Evolutionary conservation across 805 yeast genomes (phyloP).

Genomic region (Sporopachydermia lactativora): DNA sequence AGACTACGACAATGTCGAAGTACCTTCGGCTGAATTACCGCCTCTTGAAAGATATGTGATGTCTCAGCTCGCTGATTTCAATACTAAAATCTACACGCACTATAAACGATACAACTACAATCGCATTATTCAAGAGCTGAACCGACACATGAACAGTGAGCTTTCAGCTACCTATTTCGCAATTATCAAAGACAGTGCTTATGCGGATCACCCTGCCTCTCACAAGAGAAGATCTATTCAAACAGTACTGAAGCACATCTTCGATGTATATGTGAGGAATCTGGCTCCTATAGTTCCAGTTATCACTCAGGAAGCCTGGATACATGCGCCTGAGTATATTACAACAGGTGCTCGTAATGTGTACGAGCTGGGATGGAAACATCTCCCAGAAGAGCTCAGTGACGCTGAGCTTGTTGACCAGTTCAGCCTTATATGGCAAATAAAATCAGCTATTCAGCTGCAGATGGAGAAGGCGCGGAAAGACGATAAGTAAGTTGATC

Average conservation of each 20-base stretch:
- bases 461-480: conserved; percentile 43
- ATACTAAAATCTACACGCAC: conserved; percentile 24
- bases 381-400: conserved; percentile 21
- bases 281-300: conserved; percentile 76
- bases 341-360: conserved; percentile 26
- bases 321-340: conserved; percentile 27
- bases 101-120: conserved; percentile 54
- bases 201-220: conserved; percentile 45
- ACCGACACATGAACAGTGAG: conserved; percentile 58
- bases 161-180: conserved; percentile 81
- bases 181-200: conserved; percentile 70
- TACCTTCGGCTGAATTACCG: conserved; percentile 18
- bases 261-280: conserved; percentile 48
- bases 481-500: conserved; percentile 23
- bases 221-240: conserved; percentile 43
- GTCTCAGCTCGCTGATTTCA: conserved; percentile 35
- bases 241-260: conserved; percentile 42
- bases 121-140: conserved; percentile 50
- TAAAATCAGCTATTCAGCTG: conserved; percentile 36
- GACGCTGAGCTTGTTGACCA: conserved; percentile 26
- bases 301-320: conserved; percentile 83
- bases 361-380: conserved; percentile 30
- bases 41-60: conserved; percentile 52
- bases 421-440: conserved; percentile 29
- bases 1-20: conserved; percentile 21